Evolutionary conservation across 148 eudicot species (phyloP).

Genomic region (Silene uniflora): DNA sequence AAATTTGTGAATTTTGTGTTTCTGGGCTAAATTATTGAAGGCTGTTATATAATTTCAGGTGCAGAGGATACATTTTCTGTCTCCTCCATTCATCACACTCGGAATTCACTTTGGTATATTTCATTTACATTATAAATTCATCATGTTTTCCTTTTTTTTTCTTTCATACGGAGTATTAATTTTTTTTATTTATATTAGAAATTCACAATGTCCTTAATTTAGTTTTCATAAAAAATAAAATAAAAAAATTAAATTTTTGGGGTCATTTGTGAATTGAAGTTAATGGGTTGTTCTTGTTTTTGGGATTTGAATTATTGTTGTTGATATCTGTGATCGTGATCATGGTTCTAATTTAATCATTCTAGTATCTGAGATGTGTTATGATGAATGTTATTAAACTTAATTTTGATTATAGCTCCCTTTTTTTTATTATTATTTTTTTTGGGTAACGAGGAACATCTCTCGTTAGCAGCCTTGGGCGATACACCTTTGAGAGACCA

Average conservation of each 20-base stretch:
- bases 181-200: too few relatives aligned
- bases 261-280: not conserved
- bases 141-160: too few relatives aligned
- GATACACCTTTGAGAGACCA: too few relatives aligned
- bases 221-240: too few relatives aligned
- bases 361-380: not conserved
- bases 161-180: not conserved
- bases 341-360: not conserved
- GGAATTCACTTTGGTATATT: slow-evolving; percentile 25
- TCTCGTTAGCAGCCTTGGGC: too few relatives aligned
- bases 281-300: not conserved
- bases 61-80: not conserved
- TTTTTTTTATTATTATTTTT: too few relatives aligned
- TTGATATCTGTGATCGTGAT: not conserved
- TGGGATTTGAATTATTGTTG: not conserved
- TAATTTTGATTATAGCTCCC: not conserved
- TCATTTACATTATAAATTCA: not conserved
- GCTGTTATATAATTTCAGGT: not conserved
- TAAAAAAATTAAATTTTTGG: not conserved
- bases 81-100: slow-evolving; percentile 14
- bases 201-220: too few relatives aligned
- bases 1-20: not conserved
- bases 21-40: not conserved
- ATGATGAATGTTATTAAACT: not conserved
- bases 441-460: too few relatives aligned